Conservation (phyloP, 139 green algal species). For the Chlorella sp. region DNA sequence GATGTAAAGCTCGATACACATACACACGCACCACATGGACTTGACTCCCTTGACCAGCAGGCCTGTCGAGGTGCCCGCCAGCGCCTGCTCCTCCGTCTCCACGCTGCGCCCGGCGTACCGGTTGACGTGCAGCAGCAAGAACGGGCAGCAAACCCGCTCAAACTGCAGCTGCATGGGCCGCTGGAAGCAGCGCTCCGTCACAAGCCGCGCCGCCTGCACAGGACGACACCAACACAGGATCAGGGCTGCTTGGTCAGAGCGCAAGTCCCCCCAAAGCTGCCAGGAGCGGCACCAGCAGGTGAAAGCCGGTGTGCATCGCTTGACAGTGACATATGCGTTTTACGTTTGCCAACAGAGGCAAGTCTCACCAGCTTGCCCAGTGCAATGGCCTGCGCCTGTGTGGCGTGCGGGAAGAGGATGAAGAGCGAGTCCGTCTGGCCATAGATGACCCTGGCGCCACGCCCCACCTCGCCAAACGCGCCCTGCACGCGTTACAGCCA, state of each 20-base stretch:
- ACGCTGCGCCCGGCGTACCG: conserved; percentile 29
- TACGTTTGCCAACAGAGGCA: no score
- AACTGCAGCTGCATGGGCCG: conserved; percentile 62
- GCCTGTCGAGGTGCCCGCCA: background rate
- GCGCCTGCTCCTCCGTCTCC: conserved; percentile 42
- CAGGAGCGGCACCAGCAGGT: no score
- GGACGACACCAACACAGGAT: background rate
- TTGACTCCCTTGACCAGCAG: conserved; percentile 69
- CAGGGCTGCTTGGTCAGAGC: no score
- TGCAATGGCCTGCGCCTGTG: conserved; percentile 17
- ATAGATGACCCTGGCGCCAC: conserved; percentile 57
- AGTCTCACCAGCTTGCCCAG: conserved; percentile 34
- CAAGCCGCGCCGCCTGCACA: conserved; percentile 18
- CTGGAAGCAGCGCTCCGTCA: conserved; percentile 39
- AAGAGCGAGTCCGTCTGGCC: conserved; percentile 74
- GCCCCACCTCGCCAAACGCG: conserved; percentile 9
- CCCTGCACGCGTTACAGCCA: no score
- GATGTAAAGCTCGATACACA: no score
- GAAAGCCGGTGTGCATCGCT: no score
- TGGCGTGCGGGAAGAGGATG: conserved; percentile 38
- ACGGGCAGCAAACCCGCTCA: conserved; percentile 53
- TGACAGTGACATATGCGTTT: no score
- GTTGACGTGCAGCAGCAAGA: conserved; percentile 83
- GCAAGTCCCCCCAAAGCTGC: no score
- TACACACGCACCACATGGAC: conserved; percentile 59